These are phyloP conservation scores for Penicillium antarcticum DNA, from an alignment of 495 filamentous ascomycete species.

Conservation along the genomic window DNA sequence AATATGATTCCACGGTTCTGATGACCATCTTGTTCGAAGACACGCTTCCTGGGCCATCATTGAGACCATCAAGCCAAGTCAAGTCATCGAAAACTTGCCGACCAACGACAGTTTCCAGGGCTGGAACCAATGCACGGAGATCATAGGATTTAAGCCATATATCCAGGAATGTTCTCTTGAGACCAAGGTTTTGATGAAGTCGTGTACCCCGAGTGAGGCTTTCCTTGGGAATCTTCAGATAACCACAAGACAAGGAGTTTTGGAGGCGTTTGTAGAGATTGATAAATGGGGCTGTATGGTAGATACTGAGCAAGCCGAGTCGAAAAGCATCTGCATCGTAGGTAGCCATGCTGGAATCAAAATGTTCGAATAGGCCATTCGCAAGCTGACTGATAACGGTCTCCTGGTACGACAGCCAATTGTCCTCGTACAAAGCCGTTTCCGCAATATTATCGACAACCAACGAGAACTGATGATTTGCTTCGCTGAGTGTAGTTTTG, in stretches of 20 bases:
- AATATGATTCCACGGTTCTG: slow-evolving; percentile 46
- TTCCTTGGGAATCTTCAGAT: slow-evolving; percentile 55
- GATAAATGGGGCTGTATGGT: slow-evolving; percentile 51
- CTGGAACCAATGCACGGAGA: slow-evolving; percentile 43
- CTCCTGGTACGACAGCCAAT: slow-evolving; percentile 64
- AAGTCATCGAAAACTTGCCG: slow-evolving; percentile 40
- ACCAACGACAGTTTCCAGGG: slow-evolving; percentile 59
- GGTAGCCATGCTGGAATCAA: slow-evolving; percentile 10
- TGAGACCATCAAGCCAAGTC: neutral
- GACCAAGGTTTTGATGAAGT: slow-evolving; percentile 56
- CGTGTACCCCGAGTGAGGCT: slow-evolving; percentile 41
- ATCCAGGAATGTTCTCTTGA: slow-evolving; percentile 53
- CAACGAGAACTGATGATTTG: slow-evolving; percentile 48
- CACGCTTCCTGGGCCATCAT: neutral
- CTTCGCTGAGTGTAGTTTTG: slow-evolving; percentile 8
- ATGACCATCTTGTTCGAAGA: slow-evolving; percentile 24
- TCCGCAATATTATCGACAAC: slow-evolving; percentile 52
- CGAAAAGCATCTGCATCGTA: slow-evolving; percentile 34
- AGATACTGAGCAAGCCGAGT: slow-evolving; percentile 48
- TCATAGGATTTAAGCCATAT: slow-evolving; percentile 61
- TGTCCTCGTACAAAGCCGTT: slow-evolving; percentile 60
- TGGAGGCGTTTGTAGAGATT: slow-evolving; percentile 58
- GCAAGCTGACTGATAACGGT: slow-evolving; percentile 57
- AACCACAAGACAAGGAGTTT: slow-evolving; percentile 60
- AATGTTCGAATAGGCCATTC: slow-evolving; percentile 51